Evolutionary conservation across 2,329 filamentous ascomycete species (phyloP).

Genomic region (Huntiella omanensis): DNA sequence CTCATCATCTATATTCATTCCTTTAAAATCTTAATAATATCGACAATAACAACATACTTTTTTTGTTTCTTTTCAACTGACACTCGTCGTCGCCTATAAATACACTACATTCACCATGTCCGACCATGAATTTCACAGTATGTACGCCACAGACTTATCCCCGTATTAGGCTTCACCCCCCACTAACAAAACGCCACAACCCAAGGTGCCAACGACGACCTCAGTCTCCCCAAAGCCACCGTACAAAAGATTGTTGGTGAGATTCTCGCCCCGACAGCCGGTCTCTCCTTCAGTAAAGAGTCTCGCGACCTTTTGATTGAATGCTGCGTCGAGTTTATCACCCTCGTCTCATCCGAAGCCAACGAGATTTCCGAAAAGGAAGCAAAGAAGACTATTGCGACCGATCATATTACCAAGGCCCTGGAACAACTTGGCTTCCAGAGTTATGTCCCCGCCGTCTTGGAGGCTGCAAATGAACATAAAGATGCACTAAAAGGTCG

Average conservation of each 20-base stretch:
- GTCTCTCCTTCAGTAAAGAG: constrained; percentile 83
- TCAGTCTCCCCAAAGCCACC: constrained; percentile 47
- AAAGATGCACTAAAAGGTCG: constrained; percentile 85
- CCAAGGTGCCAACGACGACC: constrained; percentile 30
- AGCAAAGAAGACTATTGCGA: constrained; percentile 97
- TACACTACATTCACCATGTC: constrained; percentile 29
- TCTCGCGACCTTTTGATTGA: constrained; percentile 90
- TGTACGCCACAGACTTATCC: constrained; percentile 17
- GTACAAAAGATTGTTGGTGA: constrained; percentile 83
- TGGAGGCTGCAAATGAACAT: constrained; percentile 75
- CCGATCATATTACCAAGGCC: constrained; percentile 91
- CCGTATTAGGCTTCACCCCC: neutral
- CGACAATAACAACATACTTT: neutral
- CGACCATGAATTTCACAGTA: constrained; percentile 46
- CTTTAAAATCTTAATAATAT: neutral
- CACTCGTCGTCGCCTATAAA: neutral
- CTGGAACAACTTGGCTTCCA: constrained; percentile 81
- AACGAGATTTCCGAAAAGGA: constrained; percentile 99
- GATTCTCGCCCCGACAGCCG: constrained; percentile 58
- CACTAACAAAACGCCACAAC: neutral
- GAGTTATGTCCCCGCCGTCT: constrained; percentile 76
- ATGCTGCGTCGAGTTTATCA: constrained; percentile 98
- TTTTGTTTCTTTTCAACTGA: neutral
- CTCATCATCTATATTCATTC: neutral
- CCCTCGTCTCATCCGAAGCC: constrained; percentile 90